Base-by-base conservation (phyloP, 2,329 filamentous ascomycete species). In the Boeremia exigua region DNA sequence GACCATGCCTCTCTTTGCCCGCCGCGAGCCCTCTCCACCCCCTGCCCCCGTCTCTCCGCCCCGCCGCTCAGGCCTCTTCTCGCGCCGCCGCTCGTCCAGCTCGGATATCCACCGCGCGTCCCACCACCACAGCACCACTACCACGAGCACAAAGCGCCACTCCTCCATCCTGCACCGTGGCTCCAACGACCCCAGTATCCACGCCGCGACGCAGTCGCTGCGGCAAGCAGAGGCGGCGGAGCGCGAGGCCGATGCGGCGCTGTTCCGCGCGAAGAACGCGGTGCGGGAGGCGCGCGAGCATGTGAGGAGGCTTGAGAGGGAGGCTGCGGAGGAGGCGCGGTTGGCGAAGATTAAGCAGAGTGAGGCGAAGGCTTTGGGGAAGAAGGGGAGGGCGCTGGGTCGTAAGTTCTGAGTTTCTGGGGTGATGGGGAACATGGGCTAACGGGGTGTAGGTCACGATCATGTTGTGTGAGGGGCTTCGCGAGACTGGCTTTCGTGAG, bases 321-420 rank as follows among this genome's bases (percentile, higher is more conserved):
- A 90, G 76, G 87, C 87, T 1, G 81, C 61, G 4, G 69, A 70
- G 48, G 67, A 71, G 54, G 69, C 87, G 2, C 78, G 86, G 19
- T 73, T 82, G 37, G 87, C 87, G 1, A 88, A 86, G 81, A 84
- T 89, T 47, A 90, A 90, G 82, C 82, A 88, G 74, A 79, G 81
- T 48, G 84, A 89, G 67, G 88, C 87, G 1, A 81, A 79, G 63
- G 83, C 85, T 66, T 82, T 90, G 28, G 86, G 84, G 6, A 89
- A 88, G 84, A 80, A 86, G 48, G 87, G 85, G n/a, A 86, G 87
- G 74, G 81, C 83, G n/a, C 82, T 90, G 55, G 87, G 88, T 52
- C 84, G 87, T 88, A 80, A 78, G 84, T 86, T 29, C 34, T 40
- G 19, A 25, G 17, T 2, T 2, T 17, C 1, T 4, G 34, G 8